Conservation (phyloP, 306 rosid species). For the Luffa acutangula region DNA sequence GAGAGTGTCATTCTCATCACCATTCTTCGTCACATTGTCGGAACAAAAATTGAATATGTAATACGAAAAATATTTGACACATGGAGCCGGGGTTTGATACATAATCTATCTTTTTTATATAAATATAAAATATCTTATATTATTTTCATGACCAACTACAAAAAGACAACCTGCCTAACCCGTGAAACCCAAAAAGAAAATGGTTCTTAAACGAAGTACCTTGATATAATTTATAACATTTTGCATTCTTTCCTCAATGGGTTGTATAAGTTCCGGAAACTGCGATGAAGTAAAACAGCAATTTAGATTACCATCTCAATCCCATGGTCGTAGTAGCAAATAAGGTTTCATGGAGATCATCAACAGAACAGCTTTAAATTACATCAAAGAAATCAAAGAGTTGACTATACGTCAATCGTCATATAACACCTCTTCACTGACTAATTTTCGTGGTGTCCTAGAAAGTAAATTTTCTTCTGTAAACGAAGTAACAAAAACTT, state of each 20-base stretch:
- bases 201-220: constrained; percentile 29
- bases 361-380: neutral
- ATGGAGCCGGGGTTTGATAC: too few species aligned
- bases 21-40: too few species aligned
- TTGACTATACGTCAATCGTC: neutral
- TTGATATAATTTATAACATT: constrained; percentile 60
- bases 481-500: neutral
- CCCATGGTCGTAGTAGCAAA: neutral
- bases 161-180: neutral
- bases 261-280: constrained; percentile 72
- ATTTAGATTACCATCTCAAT: neutral
- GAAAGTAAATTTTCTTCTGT: neutral
- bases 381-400: neutral
- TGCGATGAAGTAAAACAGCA: constrained; percentile 25
- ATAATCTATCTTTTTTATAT: too few species aligned
- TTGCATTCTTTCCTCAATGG: constrained; percentile 55
- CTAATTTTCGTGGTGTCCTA: neutral
- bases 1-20: too few species aligned
- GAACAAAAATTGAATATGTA: too few species aligned
- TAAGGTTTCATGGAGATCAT: neutral
- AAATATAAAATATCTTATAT: too few species aligned
- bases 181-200: neutral
- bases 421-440: neutral
- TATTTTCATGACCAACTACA: neutral
- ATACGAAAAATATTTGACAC: too few species aligned